Conservation (phyloP, 1,284 basidiomycete genomes). For the Albatrellus sp. region DNA sequence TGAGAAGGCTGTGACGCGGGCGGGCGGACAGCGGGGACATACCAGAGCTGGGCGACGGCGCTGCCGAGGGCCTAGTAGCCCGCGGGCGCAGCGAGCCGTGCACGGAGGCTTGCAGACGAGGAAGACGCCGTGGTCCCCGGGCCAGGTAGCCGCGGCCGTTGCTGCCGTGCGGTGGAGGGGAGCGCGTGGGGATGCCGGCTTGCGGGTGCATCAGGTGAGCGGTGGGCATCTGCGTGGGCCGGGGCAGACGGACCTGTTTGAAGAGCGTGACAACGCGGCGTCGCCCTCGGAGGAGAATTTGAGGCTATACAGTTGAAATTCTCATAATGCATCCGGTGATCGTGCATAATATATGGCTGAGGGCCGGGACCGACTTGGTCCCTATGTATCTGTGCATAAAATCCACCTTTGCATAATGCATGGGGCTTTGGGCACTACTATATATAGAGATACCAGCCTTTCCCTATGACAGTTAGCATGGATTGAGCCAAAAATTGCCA, state of each 20-base stretch:
- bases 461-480: too few species aligned
- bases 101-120: conserved; percentile 69
- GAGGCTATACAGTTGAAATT: conserved; percentile 48
- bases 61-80: conserved; percentile 56
- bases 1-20: conserved; percentile 5
- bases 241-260: conserved; percentile 29
- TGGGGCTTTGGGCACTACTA: too few species aligned
- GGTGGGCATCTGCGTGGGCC: neutral
- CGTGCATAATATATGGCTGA: too few species aligned
- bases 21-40: conserved; percentile 5
- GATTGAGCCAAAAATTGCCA: too few species aligned
- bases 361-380: too few species aligned
- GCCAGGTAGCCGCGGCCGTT: conserved; percentile 59
- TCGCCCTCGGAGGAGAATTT: conserved; percentile 60
- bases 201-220: conserved; percentile 15
- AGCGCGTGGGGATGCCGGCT: conserved; percentile 46
- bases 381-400: too few species aligned
- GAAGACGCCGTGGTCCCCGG: conserved; percentile 67
- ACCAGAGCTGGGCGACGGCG: conserved; percentile 48
- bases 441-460: too few species aligned
- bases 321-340: too few species aligned
- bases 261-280: conserved; percentile 43
- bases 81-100: conserved; percentile 44
- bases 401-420: too few species aligned
- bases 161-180: conserved; percentile 38